Evolutionary conservation across 345 rosid species (phyloP).

Genomic region (Bruguiera gymnorhiza): DNA sequence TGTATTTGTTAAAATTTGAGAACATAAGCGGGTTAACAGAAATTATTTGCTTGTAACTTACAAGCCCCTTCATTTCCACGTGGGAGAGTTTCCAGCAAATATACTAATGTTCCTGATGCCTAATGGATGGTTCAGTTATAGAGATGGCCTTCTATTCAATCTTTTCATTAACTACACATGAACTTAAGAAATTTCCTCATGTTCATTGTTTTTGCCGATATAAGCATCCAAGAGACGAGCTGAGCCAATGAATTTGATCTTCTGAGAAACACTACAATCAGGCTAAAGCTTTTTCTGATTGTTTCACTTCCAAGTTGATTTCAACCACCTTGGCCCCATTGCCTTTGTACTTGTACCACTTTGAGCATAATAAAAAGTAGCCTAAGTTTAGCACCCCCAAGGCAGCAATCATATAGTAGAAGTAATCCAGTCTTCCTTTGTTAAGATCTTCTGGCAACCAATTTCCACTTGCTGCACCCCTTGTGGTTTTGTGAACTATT

Average conservation of each 20-base stretch:
- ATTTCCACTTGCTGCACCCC: slow-evolving; percentile 25
- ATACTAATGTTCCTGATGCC: too few species aligned
- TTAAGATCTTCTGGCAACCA: slow-evolving; percentile 58
- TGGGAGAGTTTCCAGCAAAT: too few species aligned
- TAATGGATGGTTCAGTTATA: too few species aligned
- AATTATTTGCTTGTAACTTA: too few species aligned
- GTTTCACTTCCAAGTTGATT: slow-evolving; percentile 10
- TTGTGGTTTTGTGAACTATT: slow-evolving; percentile 37
- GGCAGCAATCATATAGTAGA: slow-evolving; percentile 40
- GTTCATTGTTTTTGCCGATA: too few species aligned
- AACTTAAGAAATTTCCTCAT: too few species aligned
- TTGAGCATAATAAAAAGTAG: slow-evolving; percentile 39
- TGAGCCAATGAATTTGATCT: neutral
- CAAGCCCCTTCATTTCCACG: too few species aligned
- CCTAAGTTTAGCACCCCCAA: slow-evolving; percentile 33
- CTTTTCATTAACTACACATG: too few species aligned
- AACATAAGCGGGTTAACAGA: too few species aligned
- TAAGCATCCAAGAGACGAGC: too few species aligned
- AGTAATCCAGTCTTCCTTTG: slow-evolving; percentile 47
- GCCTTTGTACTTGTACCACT: slow-evolving; percentile 43
- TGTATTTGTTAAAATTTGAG: too few species aligned
- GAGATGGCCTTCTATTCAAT: too few species aligned
- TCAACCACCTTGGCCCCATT: neutral
- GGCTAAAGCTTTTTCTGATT: slow-evolving; percentile 8
- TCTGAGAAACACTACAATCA: slow-evolving; percentile 10